Evolutionary conservation across 257 asterid genomes (phyloP).

Genomic region (Nicotiana sylvestris): DNA sequence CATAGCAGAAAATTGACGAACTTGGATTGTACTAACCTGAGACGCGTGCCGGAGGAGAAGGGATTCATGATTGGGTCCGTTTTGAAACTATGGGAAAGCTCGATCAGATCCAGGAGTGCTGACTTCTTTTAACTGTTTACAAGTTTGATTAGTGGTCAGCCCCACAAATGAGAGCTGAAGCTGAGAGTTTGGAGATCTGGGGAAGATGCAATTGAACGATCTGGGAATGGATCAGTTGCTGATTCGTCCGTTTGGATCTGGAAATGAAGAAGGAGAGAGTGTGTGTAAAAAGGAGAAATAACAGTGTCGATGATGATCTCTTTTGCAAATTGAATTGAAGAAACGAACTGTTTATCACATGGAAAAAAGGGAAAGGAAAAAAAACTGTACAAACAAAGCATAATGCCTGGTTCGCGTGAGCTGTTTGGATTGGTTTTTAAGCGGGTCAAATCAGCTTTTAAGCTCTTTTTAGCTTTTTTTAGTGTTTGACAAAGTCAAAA

Average conservation of each 20-base stretch:
- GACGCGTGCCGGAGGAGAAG: conserved; percentile 85
- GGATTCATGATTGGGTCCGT: conserved; percentile 77
- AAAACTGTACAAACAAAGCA: conserved; percentile 5
- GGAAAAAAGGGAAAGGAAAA: background rate
- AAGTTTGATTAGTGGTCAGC: background rate
- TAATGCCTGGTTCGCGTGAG: background rate
- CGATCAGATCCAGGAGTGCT: conserved; percentile 63
- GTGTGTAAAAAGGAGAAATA: background rate
- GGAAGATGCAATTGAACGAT: background rate
- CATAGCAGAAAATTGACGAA: background rate
- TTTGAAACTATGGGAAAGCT: conserved; percentile 54
- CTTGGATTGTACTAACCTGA: conserved; percentile 42
- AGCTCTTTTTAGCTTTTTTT: too few species aligned
- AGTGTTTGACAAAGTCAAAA: too few species aligned
- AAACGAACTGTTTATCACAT: background rate
- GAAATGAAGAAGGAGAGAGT: background rate
- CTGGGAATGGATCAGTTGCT: background rate
- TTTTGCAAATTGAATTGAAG: background rate
- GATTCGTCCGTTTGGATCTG: background rate
- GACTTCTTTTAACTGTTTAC: background rate
- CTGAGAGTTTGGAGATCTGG: background rate
- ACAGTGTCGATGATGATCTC: background rate
- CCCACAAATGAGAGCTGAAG: background rate
- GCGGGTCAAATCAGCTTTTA: too few species aligned
- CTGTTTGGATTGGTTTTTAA: too few species aligned